Percentiles rank a stretch among this genome's conserved stretches.
phyloP scores from a whole-genome alignment of 2,329 filamentous ascomycete genomes.

The Dendryphion nanum region DNA sequence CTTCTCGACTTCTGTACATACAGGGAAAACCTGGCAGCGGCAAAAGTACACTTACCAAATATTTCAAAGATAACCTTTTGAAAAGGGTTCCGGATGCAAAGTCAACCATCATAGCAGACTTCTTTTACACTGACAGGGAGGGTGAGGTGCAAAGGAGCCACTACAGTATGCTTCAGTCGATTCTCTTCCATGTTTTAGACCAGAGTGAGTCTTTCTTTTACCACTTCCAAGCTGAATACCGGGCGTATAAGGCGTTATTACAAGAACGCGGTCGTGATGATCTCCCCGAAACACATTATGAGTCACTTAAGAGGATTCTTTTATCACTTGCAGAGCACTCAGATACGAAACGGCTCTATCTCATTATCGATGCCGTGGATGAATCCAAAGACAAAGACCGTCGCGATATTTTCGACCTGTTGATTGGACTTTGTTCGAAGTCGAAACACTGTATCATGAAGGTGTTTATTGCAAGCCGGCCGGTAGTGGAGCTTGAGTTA shows the following conservation, averaged over 20 bases:
- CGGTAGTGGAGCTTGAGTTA: background rate
- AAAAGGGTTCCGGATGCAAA: background rate
- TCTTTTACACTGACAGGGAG: background rate
- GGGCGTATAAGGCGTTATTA: no score
- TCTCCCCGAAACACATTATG: background rate
- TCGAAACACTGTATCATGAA: background rate
- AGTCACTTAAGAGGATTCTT: background rate
- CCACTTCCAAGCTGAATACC: conserved; percentile 1
- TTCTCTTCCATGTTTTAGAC: background rate
- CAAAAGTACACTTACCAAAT: background rate
- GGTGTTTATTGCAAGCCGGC: background rate
- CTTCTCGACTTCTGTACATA: background rate
- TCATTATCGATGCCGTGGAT: background rate
- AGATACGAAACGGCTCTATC: background rate
- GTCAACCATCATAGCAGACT: background rate
- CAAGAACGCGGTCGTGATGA: background rate
- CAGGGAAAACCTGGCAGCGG: background rate
- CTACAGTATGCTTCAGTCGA: conserved; percentile 1
- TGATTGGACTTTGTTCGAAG: background rate
- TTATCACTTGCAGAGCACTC: background rate
- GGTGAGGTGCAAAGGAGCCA: background rate
- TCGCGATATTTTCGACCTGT: background rate
- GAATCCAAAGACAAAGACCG: background rate
- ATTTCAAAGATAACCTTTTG: background rate
- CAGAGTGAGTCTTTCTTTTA: background rate